Evolutionary conservation across 2,329 filamentous ascomycete genomes (phyloP), one percentile per base, ranked within the genome.

Genomic region (Periconia sp.): DNA sequence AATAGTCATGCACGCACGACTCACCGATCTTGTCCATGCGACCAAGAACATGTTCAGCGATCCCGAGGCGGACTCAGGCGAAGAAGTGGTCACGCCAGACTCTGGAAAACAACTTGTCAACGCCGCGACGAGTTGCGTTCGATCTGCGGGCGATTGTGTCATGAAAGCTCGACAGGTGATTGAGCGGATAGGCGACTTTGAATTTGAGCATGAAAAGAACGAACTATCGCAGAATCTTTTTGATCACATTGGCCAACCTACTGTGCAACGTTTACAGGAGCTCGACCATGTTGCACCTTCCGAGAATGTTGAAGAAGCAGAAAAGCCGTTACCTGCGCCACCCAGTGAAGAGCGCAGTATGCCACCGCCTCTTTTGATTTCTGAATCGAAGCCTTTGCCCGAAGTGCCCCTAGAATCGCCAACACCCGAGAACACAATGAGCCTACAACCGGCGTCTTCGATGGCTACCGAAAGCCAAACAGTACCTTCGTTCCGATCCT

Each of bases 111-210:
- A 86, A 27, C 81, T 96, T 41, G 83, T 94, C 31, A 81, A 83
- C 56, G 90, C 91, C 18, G 92, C 92, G 9, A 96, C 92, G 7
- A 86, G 85, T 55, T 97, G 92, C 69, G 92, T 99, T 23, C 88
- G 91, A 62, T 89, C 91, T 19, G 92, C 92, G 43, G 93, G 93
- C 41, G 92, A 96, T 63, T 97, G 93, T 72, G 89, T 96, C 18
- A 87, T 89, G 7, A 93, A 92, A 75, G 89, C 92, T 11, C 91
- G 91, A 65, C 82, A 85, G 69, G 86, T 95, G 43, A 88, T 99
- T 53, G 92, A 96, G 74, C 84, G 89, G 56, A 91, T 94, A 58
- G 92, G 92, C 18, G 92, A 96, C 72, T 96, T 96, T 60, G 92
- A 96, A 72, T 85, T 92, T 61, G 85, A 89, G 60, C 69, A 77